Conservation (phyloP, 176 grass and related monocot species). For the Lolium multiflorum region DNA sequence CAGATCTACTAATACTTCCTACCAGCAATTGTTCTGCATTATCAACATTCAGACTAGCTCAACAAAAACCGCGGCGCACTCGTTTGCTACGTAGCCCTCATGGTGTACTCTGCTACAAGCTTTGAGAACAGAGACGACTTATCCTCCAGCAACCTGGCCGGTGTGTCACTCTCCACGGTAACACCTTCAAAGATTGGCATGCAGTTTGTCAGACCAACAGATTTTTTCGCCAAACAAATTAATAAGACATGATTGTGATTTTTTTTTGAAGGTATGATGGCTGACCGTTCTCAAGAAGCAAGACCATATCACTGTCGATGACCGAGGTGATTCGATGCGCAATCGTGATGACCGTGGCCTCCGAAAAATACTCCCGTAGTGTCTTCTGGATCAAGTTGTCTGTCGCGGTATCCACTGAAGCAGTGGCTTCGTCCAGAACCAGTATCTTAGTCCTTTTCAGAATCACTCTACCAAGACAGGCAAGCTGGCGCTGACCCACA, state of each 20-base stretch:
- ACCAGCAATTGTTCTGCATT: too few species aligned
- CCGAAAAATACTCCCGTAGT: slow-evolving; percentile 14
- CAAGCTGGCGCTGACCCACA: slow-evolving; percentile 79
- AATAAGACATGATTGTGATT: not conserved
- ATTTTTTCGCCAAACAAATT: not conserved
- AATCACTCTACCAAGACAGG: slow-evolving; percentile 78
- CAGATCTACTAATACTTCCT: too few species aligned
- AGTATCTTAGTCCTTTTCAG: slow-evolving; percentile 80
- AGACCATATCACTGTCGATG: slow-evolving; percentile 27
- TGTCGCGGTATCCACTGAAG: slow-evolving; percentile 28
- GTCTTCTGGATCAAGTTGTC: slow-evolving; percentile 42
- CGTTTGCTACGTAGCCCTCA: too few species aligned
- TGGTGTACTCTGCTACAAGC: too few species aligned
- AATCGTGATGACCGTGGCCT: slow-evolving; percentile 30
- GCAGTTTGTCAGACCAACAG: not conserved
- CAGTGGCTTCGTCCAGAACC: slow-evolving; percentile 43
- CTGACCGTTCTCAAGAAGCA: slow-evolving; percentile 36
- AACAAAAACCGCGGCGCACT: too few species aligned
- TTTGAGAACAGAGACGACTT: too few species aligned
- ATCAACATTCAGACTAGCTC: too few species aligned
- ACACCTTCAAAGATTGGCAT: too few species aligned
- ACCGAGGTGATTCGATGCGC: slow-evolving; percentile 26
- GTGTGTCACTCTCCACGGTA: too few species aligned
- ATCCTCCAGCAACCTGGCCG: too few species aligned
- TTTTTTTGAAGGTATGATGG: not conserved